A percentile compares a stretch with the other conserved stretches of the same genome.
These are phyloP conservation scores for Rhizopus microsporus DNA, from an alignment of 371 early-diverging fungal species.

Conservation along the genomic window DNA sequence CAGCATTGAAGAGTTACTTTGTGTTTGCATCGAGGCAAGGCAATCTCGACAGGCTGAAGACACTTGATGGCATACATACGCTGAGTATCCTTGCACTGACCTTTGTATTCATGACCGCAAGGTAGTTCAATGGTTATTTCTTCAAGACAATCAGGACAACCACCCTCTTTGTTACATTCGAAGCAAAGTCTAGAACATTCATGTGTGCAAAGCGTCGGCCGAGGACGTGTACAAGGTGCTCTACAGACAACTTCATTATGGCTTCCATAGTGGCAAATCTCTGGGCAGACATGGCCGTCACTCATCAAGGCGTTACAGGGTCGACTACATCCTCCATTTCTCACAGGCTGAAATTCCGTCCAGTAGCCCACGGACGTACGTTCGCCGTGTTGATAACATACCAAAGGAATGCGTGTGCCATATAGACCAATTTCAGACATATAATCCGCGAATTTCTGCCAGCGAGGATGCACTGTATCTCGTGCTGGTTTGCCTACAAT, in stretches of 20 bases:
- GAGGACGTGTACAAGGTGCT: constrained; percentile 29
- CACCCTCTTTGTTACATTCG: constrained; percentile 23
- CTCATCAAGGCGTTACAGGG: constrained; percentile 33
- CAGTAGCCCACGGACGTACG: constrained; percentile 16
- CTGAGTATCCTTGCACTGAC: constrained; percentile 12
- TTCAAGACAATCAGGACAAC: constrained; percentile 37
- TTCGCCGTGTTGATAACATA: constrained; percentile 15
- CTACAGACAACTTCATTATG: constrained; percentile 30
- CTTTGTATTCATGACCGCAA: constrained; percentile 28
- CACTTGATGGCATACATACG: constrained; percentile 4
- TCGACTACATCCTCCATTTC: constrained; percentile 41
- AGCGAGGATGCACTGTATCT: constrained; percentile 14
- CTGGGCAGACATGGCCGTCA: constrained; percentile 44
- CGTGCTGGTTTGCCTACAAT: constrained; percentile 32
- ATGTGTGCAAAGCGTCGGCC: constrained; percentile 33
- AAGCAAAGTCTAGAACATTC: constrained; percentile 35
- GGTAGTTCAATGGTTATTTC: constrained; percentile 3
- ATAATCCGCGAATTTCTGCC: constrained; percentile 29
- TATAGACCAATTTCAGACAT: constrained; percentile 19
- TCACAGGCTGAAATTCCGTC: constrained; percentile 29
- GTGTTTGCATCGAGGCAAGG: constrained; percentile 13
- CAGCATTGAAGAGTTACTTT: constrained; percentile 12
- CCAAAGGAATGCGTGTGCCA: constrained; percentile 7
- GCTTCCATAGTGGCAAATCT: constrained; percentile 37
- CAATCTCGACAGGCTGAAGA: constrained; percentile 10